These are phyloP conservation scores for Coemansia sp. DNA, from an alignment of 192 early-diverging fungal genomes.

Conservation along the genomic window DNA sequence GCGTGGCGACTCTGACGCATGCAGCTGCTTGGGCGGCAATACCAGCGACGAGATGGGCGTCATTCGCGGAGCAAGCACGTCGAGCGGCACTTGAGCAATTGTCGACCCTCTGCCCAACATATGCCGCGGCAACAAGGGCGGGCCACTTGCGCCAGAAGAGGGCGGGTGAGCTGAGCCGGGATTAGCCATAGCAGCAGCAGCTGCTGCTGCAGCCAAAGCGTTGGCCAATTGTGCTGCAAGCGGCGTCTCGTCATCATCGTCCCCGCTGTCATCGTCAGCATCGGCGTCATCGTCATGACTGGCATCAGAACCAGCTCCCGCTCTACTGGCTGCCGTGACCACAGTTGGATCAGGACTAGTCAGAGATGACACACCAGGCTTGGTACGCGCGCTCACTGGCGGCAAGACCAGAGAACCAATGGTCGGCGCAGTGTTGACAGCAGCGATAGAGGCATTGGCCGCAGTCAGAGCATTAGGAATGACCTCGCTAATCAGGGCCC, in stretches of 20 bases:
- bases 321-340: background rate
- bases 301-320: background rate
- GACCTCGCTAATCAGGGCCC: constrained; percentile 31
- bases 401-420: constrained; percentile 34
- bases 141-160: background rate
- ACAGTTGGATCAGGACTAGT: background rate
- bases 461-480: constrained; percentile 16
- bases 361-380: background rate
- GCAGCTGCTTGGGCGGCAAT: constrained; percentile 21
- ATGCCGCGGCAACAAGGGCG: constrained; percentile 4
- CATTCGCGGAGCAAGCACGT: constrained; percentile 17
- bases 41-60: constrained; percentile 25
- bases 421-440: background rate
- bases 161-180: background rate
- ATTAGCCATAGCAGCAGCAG: constrained; percentile 2
- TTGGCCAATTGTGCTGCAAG: constrained; percentile 46
- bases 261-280: constrained; percentile 13
- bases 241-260: constrained; percentile 52
- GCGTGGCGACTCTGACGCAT: constrained; percentile 1
- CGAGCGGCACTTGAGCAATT: constrained; percentile 32
- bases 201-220: constrained; percentile 21
- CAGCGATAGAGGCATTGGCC: background rate
- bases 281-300: constrained; percentile 1
- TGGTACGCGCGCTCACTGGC: constrained; percentile 3
- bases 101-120: constrained; percentile 7